Evolutionary conservation across 805 yeast species (phyloP), one percentile per base, ranked within the genome.

Genomic region (Wickerhamiella australiensis): DNA sequence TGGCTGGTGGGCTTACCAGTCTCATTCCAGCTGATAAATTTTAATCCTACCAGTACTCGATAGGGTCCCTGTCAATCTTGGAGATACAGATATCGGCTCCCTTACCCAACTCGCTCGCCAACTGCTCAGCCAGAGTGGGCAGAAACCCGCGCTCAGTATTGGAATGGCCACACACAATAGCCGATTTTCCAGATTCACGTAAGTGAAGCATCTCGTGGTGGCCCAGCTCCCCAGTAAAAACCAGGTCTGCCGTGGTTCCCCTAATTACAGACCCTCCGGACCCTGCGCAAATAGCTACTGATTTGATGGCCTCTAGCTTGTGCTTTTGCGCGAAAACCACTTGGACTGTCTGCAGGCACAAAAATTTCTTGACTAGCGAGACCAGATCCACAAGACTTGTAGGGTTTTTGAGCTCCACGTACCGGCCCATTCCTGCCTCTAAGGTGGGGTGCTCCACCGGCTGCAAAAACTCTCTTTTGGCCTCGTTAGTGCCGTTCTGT

Each of bases 241-340:
- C 82, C 38, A 87, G 68, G 58, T 92, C 97, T 0, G 79, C 79
- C 46, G 70, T 70, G 8, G 64, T 59, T 5, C 68, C 65, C 31
- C 65, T 61, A 65, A 86, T 80, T 1, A 88, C 85, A 1, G 80
- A 72, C 2, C 84, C 81, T 0, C 98, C 97, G 1, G 95, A 83
- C 0, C 99, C 99, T 3, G 98, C 97, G 65, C 99, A 92, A 13
- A 92, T 64, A 0, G 96, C 97, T 20, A 87, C 68, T 0, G 76
- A 72, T 21, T 63, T 65, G 48, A 86, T 71, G 40, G 50, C 63
- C 55, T 40, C 61, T 11, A 51, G 61, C 37, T 55, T 54, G 7
- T 58, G 62, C 5, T 25, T 22, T 2, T 58, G 56, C 5, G 57
- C 59, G 12, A 64, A 62, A 0, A 69, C 59, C 1, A 85, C 75